Conservation (phyloP, 805 yeast species). For the Barnettozyma salicaria region DNA sequence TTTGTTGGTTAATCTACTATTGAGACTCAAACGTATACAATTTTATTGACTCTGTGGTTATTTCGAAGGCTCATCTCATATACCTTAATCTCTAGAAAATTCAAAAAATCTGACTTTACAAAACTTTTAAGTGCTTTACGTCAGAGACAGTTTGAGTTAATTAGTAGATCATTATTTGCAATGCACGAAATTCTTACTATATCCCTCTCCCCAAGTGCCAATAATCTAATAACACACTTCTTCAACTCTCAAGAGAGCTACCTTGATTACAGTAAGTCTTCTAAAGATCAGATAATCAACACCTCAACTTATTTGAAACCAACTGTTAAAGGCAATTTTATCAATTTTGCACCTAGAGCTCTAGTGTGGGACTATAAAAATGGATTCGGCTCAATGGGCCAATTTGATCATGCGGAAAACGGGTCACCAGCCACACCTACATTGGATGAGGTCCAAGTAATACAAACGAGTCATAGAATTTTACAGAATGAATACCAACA, state of each 20-base stretch:
- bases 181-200: constrained; percentile 76
- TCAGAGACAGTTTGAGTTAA: no score
- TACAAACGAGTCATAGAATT: constrained; percentile 32
- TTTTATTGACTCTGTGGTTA: no score
- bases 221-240: constrained; percentile 73
- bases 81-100: not conserved
- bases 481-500: constrained; percentile 55
- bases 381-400: constrained; percentile 67
- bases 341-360: constrained; percentile 75
- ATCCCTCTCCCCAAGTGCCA: constrained; percentile 66
- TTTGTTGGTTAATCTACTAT: no score
- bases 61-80: not conserved
- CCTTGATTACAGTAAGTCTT: constrained; percentile 42
- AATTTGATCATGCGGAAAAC: constrained; percentile 41
- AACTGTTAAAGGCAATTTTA: constrained; percentile 33
- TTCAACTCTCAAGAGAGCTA: constrained; percentile 74
- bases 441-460: constrained; percentile 23
- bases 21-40: no score
- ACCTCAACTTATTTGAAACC: constrained; percentile 44
- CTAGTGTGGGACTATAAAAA: constrained; percentile 74
- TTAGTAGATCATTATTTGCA: no score
- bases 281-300: constrained; percentile 27
- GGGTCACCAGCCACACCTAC: constrained; percentile 8
- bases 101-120: no score
- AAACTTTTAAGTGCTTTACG: no score